Evolutionary conservation across 2,329 filamentous ascomycete genomes (phyloP).

Genomic region (Aspergillus jensenii): DNA sequence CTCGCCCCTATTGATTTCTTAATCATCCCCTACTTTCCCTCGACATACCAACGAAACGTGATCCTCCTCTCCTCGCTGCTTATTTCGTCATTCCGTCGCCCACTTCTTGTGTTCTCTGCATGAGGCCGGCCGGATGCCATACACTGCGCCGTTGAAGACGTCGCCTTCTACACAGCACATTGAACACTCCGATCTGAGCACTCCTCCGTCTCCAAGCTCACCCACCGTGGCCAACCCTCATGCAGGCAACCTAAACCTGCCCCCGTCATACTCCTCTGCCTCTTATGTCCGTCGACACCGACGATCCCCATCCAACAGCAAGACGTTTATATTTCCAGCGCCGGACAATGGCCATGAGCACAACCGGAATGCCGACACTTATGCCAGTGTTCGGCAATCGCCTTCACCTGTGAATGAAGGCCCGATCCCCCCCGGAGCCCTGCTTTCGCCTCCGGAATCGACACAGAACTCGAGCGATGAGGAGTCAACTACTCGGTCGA

Average conservation of each 20-base stretch:
- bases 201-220: conserved; percentile 21
- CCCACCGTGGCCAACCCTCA: conserved; percentile 14
- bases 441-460: conserved; percentile 91
- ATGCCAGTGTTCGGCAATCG: conserved; percentile 73
- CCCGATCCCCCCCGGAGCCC: conserved; percentile 76
- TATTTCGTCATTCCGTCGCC: background rate
- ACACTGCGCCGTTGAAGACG: conserved; percentile 53
- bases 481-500: conserved; percentile 48
- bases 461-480: conserved; percentile 79
- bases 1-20: conserved; percentile 1
- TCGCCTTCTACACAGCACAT: conserved; percentile 56
- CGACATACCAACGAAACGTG: background rate
- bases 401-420: conserved; percentile 77
- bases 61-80: background rate
- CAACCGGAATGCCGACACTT: conserved; percentile 37
- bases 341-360: conserved; percentile 25
- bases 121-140: conserved; percentile 49
- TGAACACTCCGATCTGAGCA: conserved; percentile 49
- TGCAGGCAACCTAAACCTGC: conserved; percentile 47
- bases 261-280: conserved; percentile 58
- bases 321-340: conserved; percentile 31
- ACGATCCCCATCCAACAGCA: conserved; percentile 54
- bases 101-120: conserved; percentile 29
- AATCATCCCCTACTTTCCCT: background rate
- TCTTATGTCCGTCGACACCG: conserved; percentile 63